These are phyloP conservation scores for Omphalotus guepiniiformis DNA, from an alignment of 768 basidiomycete species.

Conservation along the genomic window DNA sequence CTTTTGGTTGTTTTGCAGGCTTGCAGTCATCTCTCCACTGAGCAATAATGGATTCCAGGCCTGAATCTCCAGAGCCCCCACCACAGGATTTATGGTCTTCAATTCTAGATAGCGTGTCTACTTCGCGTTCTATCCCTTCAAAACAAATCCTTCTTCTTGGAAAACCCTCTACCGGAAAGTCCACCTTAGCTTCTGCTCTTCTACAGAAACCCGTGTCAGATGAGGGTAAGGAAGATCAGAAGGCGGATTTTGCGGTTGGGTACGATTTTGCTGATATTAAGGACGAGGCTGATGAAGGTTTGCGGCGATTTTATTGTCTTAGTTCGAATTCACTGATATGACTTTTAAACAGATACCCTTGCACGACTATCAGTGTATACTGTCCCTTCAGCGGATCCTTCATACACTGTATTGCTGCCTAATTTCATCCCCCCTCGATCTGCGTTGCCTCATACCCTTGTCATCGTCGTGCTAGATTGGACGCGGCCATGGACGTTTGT, in stretches of 20 bases:
- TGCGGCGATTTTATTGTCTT: too few relatives aligned
- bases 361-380: conserved; percentile 89
- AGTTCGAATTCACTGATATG: conserved; percentile 4
- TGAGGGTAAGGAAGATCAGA: conserved; percentile 53
- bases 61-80: too few relatives aligned
- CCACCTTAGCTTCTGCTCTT: conserved; percentile 64
- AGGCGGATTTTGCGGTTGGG: conserved; percentile 79
- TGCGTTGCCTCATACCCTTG: conserved; percentile 64
- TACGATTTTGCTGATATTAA: conserved; percentile 90
- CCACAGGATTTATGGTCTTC: conserved; percentile 89
- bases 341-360: conserved; percentile 59
- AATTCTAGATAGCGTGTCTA: conserved; percentile 85
- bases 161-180: conserved; percentile 75
- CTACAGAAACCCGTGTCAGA: conserved; percentile 62
- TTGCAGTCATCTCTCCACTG: too few relatives aligned
- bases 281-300: conserved; percentile 94
- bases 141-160: conserved; percentile 88
- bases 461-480: conserved; percentile 92
- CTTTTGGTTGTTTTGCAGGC: too few relatives aligned
- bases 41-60: too few relatives aligned
- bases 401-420: conserved; percentile 70
- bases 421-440: conserved; percentile 73
- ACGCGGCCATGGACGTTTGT: conserved; percentile 91
- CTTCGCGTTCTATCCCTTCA: conserved; percentile 73
- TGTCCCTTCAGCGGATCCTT: conserved; percentile 74